Evolutionary conservation across 495 filamentous ascomycete genomes (phyloP).

Genomic region (Neurospora sp.): DNA sequence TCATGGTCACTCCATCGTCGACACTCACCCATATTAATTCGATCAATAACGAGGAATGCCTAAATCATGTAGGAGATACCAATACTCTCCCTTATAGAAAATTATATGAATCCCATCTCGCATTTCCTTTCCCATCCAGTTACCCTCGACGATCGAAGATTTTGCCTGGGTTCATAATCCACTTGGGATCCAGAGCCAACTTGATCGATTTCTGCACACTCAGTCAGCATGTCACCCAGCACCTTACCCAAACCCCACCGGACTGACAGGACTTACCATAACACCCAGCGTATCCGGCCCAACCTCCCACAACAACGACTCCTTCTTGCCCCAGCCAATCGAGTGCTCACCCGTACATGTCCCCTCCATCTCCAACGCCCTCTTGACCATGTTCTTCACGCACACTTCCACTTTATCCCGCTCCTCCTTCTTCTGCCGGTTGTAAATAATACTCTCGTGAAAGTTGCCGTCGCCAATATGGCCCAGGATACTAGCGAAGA

Average conservation of each 20-base stretch:
- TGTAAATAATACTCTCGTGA: slow-evolving; percentile 82
- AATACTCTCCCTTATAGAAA: too few species aligned
- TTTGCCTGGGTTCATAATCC: slow-evolving; percentile 88
- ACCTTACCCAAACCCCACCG: not conserved
- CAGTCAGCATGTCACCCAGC: not conserved
- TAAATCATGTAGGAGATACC: too few species aligned
- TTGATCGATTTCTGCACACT: slow-evolving; percentile 56
- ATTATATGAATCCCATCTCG: not conserved
- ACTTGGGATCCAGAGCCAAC: slow-evolving; percentile 70
- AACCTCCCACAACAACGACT: slow-evolving; percentile 68
- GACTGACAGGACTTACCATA: slow-evolving; percentile 42
- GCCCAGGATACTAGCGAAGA: slow-evolving; percentile 76
- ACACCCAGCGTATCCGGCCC: slow-evolving; percentile 68
- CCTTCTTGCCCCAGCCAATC: slow-evolving; percentile 81
- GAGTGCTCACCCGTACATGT: slow-evolving; percentile 91
- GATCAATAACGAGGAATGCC: not conserved
- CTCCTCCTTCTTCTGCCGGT: slow-evolving; percentile 55
- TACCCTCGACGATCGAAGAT: slow-evolving; percentile 54
- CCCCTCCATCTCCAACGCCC: slow-evolving; percentile 85
- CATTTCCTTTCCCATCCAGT: not conserved
- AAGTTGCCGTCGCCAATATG: slow-evolving; percentile 91
- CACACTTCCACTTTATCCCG: slow-evolving; percentile 62
- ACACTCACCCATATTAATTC: not conserved
- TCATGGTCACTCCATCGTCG: not conserved
- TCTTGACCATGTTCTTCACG: slow-evolving; percentile 79